Conservation (phyloP, 2,329 filamentous ascomycete genomes). For the Hypoxylon sp. region DNA sequence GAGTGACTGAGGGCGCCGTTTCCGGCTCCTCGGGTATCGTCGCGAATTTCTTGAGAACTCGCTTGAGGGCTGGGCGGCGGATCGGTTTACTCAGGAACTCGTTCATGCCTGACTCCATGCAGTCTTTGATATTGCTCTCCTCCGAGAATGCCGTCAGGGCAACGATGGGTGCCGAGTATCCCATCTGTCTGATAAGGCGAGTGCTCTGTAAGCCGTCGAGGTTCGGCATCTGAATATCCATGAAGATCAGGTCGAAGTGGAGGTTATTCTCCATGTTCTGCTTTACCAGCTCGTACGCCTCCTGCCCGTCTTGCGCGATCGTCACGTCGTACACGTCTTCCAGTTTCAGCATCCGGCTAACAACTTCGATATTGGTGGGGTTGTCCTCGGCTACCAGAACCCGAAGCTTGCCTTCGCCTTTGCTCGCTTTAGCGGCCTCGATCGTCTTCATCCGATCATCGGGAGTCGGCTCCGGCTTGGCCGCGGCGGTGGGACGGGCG, state of each 20-base stretch:
- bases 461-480: constrained; percentile 49
- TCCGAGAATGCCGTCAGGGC: constrained; percentile 90
- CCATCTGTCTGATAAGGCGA: constrained; percentile 82
- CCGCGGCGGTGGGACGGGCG: constrained; percentile 48
- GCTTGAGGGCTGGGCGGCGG: constrained; percentile 82
- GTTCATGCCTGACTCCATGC: constrained; percentile 90
- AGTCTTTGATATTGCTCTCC: constrained; percentile 86
- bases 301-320: constrained; percentile 84
- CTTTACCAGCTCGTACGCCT: constrained; percentile 87
- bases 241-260: constrained; percentile 88
- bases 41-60: constrained; percentile 83
- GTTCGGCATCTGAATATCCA: constrained; percentile 97
- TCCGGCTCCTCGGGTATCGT: constrained; percentile 79
- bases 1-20: constrained; percentile 46
- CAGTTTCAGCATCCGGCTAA: constrained; percentile 72
- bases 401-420: constrained; percentile 71
- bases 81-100: constrained; percentile 84
- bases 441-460: constrained; percentile 71
- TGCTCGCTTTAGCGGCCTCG: constrained; percentile 68
- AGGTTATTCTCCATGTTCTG: constrained; percentile 76
- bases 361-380: constrained; percentile 65
- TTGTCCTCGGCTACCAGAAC: constrained; percentile 84
- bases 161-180: constrained; percentile 87
- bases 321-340: constrained; percentile 88
- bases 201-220: constrained; percentile 90